These are phyloP conservation scores for Apiospora rasikravindrae DNA, from an alignment of 2,329 filamentous ascomycete species.

Conservation along the genomic window DNA sequence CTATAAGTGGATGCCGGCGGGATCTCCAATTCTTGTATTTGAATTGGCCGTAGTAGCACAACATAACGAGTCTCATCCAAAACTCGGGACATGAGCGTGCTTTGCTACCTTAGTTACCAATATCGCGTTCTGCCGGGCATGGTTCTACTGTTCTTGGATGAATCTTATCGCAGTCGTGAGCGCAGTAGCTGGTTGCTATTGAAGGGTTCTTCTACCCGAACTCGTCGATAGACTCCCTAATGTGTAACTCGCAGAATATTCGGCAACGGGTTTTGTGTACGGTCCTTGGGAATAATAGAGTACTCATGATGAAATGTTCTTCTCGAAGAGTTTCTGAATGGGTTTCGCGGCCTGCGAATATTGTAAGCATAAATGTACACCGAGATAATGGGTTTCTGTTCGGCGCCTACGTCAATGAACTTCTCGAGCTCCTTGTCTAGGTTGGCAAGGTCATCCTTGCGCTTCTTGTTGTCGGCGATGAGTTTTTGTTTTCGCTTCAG, in stretches of 20 bases:
- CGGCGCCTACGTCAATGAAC: constrained; percentile 78
- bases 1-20: background rate
- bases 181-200: background rate
- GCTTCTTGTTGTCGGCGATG: constrained; percentile 79
- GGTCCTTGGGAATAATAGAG: background rate
- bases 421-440: constrained; percentile 92
- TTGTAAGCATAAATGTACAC: background rate
- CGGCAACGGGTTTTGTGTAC: background rate
- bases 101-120: background rate
- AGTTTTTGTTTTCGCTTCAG: constrained; percentile 69
- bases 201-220: background rate
- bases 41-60: background rate
- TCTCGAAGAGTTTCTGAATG: constrained; percentile 85
- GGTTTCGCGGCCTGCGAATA: constrained; percentile 76
- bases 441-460: constrained; percentile 90
- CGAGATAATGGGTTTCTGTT: constrained; percentile 21
- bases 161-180: background rate
- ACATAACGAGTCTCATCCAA: background rate
- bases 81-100: background rate
- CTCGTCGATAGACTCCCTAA: background rate
- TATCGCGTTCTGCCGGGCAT: background rate
- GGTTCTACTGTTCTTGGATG: background rate
- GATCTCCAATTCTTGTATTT: background rate
- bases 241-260: background rate
- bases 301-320: constrained; percentile 43